Base-by-base conservation (phyloP, 768 basidiomycete genomes). In the Podaxis sp. region DNA sequence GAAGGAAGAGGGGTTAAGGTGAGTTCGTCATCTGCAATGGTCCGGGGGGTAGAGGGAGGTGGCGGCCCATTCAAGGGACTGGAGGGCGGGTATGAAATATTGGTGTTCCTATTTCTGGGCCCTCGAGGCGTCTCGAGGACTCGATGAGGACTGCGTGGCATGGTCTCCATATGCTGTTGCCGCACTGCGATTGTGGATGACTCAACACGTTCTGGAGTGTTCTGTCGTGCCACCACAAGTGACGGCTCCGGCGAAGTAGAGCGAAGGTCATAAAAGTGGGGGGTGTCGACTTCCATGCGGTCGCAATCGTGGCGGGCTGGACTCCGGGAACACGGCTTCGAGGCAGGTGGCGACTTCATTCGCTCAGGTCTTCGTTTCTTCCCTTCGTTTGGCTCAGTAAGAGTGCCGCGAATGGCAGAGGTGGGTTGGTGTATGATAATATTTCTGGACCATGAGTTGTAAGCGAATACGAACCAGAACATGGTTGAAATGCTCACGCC, bases 161-260 rank as follows among this genome's bases (percentile, higher is more conserved):
- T 25, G 38, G 11, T 37, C 42, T 44, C 18, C 42, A 44, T 44
- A 44, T 14, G 37, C 14, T 25, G 23, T 23, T 40, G 38, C n/a
- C 21, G 23, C 16, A 21, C 58, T 46, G 58, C 35, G 16, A 42
- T 10, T 10, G 21, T 25, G 40, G 51, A 60, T 36, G 50, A 47
- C 32, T 48, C 56, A 23, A 36, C 21, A 25, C 18, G 27, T 23
- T 6, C 11, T 25, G 51, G 16, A 32, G 27, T 32, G 16, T 23
- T 53, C 14, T 40, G 25, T 36, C 10, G 38, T 18, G 50, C n/a
- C 13, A 21, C 14, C 11, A n/a, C 16, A 18, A 35, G 13, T 44
- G 59, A 46, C 11, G 59, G 32, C 51, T 60, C 42, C 51, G 59
- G 59, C 59, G 42, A 60, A 53, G 50, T 42, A 44, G 28, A 23